Conservation (phyloP, 2,329 filamentous ascomycete genomes). For the Aspergillus terreus region DNA sequence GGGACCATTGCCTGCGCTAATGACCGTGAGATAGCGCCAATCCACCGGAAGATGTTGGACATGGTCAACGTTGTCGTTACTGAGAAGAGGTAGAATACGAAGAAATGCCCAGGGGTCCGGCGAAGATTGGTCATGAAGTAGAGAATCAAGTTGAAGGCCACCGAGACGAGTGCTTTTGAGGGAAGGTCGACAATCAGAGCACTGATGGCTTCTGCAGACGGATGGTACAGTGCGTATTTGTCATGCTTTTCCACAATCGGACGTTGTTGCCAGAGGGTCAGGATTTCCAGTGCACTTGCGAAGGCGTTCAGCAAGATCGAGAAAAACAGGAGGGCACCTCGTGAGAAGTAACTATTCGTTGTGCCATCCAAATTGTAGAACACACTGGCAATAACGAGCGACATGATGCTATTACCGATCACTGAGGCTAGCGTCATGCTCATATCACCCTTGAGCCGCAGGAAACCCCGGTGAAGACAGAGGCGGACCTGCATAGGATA, state of each 20-base stretch:
- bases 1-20: slow-evolving; percentile 56
- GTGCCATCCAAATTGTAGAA: slow-evolving; percentile 69
- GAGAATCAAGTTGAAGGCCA: slow-evolving; percentile 72
- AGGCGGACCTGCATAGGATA: slow-evolving; percentile 70
- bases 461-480: slow-evolving; percentile 75
- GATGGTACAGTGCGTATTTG: slow-evolving; percentile 84
- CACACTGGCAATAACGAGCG: slow-evolving; percentile 71
- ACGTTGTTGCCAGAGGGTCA: slow-evolving; percentile 81
- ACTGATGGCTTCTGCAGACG: slow-evolving; percentile 79
- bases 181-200: slow-evolving; percentile 85
- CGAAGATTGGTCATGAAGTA: slow-evolving; percentile 87
- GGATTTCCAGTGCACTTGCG: slow-evolving; percentile 70
- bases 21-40: slow-evolving; percentile 70
- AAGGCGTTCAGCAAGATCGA: slow-evolving; percentile 82
- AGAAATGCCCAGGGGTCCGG: slow-evolving; percentile 71
- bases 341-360: slow-evolving; percentile 69
- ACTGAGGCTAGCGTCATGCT: slow-evolving; percentile 64
- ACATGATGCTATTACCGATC: slow-evolving; percentile 65
- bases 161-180: slow-evolving; percentile 67
- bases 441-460: slow-evolving; percentile 69
- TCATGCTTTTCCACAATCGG: slow-evolving; percentile 88
- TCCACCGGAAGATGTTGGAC: slow-evolving; percentile 81
- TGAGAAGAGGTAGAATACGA: slow-evolving; percentile 77
- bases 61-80: slow-evolving; percentile 71
- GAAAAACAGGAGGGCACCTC: slow-evolving; percentile 78